Percentiles rank a stretch among this genome's conserved stretches.
Evolutionary conservation across 257 asterid genomes (phyloP).

Genomic region (Catharanthus roseus): DNA sequence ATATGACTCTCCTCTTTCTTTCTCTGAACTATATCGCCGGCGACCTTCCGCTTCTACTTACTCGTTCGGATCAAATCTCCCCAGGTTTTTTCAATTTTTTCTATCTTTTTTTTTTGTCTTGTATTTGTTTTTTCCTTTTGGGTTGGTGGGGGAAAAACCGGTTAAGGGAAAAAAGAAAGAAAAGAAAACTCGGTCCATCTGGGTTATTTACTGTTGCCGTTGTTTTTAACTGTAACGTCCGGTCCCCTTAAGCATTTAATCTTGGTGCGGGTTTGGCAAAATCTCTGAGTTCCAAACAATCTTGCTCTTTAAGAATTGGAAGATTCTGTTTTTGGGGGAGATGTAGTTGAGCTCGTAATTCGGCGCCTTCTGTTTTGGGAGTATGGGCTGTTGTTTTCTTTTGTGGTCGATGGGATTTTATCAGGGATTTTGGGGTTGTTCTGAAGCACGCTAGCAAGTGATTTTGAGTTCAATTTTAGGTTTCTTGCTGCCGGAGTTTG

Average conservation of each 20-base stretch:
- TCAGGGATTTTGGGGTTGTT: neutral
- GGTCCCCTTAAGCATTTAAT: neutral
- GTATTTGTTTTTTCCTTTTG: neutral
- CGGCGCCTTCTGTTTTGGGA: constrained; percentile 1
- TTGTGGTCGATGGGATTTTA: constrained; percentile 18
- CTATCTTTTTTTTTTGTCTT: neutral
- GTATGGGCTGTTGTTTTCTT: constrained; percentile 9
- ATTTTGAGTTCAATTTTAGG: neutral
- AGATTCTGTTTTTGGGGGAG: constrained; percentile 11
- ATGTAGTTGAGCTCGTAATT: constrained; percentile 23
- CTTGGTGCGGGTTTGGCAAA: neutral
- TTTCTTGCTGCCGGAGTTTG: neutral
- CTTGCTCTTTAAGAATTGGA: constrained; percentile 1
- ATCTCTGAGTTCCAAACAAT: constrained; percentile 1
- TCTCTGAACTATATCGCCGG: constrained; percentile 25
- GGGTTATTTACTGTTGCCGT: neutral
- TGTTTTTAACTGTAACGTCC: neutral
- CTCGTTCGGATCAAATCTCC: constrained; percentile 22
- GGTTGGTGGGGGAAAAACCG: too few relatives aligned
- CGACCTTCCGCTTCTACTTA: constrained; percentile 18
- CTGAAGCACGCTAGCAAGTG: constrained; percentile 4
- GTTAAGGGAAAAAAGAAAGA: too few relatives aligned
- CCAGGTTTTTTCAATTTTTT: constrained; percentile 7
- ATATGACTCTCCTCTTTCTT: neutral
- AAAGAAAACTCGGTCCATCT: neutral